Evolutionary conservation across 148 eudicot species (phyloP).

Genomic region (Cornus florida): DNA sequence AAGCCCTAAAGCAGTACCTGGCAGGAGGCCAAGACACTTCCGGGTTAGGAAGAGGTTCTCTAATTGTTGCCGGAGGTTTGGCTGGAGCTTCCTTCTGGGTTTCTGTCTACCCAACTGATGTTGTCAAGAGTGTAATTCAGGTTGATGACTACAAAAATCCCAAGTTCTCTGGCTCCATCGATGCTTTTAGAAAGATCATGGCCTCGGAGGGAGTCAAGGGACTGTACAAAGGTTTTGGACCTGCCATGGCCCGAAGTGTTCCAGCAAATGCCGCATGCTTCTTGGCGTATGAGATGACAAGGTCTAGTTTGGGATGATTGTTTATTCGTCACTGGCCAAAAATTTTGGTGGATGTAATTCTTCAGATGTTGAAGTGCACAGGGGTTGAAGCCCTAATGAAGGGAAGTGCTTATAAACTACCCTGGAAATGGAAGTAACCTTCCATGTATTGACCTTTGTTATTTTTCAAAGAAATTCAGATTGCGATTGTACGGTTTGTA

Average conservation of each 20-base stretch:
- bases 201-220: conserved; percentile 79
- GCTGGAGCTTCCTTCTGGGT: conserved; percentile 89
- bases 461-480: too few species aligned
- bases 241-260: conserved; percentile 89
- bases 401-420: too few species aligned
- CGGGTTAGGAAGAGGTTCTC: conserved; percentile 64
- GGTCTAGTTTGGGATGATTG: conserved; percentile 77
- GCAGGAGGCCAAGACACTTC: conserved; percentile 91
- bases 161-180: conserved; percentile 64
- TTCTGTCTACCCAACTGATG: conserved; percentile 82
- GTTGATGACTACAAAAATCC: conserved; percentile 83
- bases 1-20: conserved; percentile 62
- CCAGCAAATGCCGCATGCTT: conserved; percentile 99
- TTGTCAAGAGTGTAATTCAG: conserved; percentile 86
- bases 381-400: too few species aligned
- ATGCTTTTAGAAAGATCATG: conserved; percentile 76
- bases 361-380: too few species aligned
- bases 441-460: too few species aligned
- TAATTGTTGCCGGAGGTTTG: conserved; percentile 77
- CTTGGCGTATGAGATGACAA: conserved; percentile 90
- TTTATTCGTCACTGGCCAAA: conserved; percentile 7
- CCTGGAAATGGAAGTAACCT: too few species aligned
- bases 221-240: conserved; percentile 92
- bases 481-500: too few species aligned
- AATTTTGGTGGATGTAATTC: background rate